Base-by-base conservation (phyloP, 306 rosid genomes). In the Arachis hypogaea region DNA sequence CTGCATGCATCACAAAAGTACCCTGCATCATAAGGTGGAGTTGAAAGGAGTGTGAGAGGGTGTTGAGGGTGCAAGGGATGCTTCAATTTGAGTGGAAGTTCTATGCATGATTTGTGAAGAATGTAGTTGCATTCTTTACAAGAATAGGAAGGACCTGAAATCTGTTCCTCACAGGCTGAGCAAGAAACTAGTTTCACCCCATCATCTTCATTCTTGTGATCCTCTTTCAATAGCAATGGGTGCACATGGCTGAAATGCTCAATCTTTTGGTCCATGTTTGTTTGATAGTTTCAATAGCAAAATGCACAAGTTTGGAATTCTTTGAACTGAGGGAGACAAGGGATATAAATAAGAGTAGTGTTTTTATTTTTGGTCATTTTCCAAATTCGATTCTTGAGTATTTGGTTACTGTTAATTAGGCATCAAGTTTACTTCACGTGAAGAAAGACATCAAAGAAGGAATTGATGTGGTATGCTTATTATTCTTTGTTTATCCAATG, bases 21-120 rank as follows among this genome's bases (percentile, higher is more conserved):
- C 36, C 16, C 2, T 10, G 6, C 42, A 12, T 9, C 1, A 38
- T 68, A 68, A 7, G 73, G 73, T 52, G 58, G 8, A 14, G 29
- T 52, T 1, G 61, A 16, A 14, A 68, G 73, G 9, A 68, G 73
- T 9, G 49, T 51, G 7, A 68, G 73, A 10, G 73, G 73, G 28
- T 68, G 73, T 5, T n/a, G 62, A 52, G 61, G 73, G 50, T 68
- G 73, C 9, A 12, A 11, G 7, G 73, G 73, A 47, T 50, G 46
- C 9, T 50, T 67, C 10, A 67, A 6, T 4, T 67, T 56, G 46
- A 0, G 59, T 6, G 46, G 59, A 67, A 67, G 72, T 4, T 28
- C 36, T 9, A 30, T 4, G 51, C 74, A 69, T 69, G 74, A 69
- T 41, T 69, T 69, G 74, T 54, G 63, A 18, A 54, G 63, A 41